Evolutionary conservation across 2,329 filamentous ascomycete species (phyloP).

Genomic region (Calonectria naviculata): DNA sequence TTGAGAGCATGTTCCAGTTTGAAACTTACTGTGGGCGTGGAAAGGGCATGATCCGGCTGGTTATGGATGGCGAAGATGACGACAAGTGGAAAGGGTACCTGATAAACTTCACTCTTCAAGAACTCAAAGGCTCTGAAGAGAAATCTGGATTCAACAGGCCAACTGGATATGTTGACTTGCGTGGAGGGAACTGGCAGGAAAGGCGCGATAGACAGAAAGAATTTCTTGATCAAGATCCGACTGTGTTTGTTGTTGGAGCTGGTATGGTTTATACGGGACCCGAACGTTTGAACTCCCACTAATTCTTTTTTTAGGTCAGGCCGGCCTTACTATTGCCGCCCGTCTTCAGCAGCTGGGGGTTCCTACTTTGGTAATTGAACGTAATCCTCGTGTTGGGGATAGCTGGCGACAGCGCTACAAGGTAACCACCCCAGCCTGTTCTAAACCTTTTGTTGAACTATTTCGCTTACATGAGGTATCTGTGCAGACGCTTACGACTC

Average conservation of each 20-base stretch:
- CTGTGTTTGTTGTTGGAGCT: conserved; percentile 43
- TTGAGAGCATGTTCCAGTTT: conserved; percentile 23
- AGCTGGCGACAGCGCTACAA: conserved; percentile 63
- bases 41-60: conserved; percentile 19
- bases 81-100: conserved; percentile 39
- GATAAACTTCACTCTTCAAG: conserved; percentile 38
- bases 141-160: not conserved
- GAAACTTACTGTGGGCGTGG: conserved; percentile 11
- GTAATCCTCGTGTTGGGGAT: conserved; percentile 56
- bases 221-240: conserved; percentile 46
- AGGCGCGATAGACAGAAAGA: conserved; percentile 35
- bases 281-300: not conserved
- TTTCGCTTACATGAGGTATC: not conserved
- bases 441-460: not conserved
- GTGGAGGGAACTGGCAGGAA: conserved; percentile 37
- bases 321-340: conserved; percentile 16
- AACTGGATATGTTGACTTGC: conserved; percentile 38
- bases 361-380: conserved; percentile 54
- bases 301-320: conserved; percentile 16
- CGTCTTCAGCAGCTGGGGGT: conserved; percentile 42
- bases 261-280: not conserved
- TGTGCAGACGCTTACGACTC: conserved; percentile 34
- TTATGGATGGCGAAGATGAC: not conserved
- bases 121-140: conserved; percentile 33
- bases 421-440: not conserved